A percentile compares a stretch with the other conserved stretches of the same genome.
These are phyloP conservation scores for Colletotrichum sp. DNA, from an alignment of 2,329 filamentous ascomycete species.

Conservation along the genomic window DNA sequence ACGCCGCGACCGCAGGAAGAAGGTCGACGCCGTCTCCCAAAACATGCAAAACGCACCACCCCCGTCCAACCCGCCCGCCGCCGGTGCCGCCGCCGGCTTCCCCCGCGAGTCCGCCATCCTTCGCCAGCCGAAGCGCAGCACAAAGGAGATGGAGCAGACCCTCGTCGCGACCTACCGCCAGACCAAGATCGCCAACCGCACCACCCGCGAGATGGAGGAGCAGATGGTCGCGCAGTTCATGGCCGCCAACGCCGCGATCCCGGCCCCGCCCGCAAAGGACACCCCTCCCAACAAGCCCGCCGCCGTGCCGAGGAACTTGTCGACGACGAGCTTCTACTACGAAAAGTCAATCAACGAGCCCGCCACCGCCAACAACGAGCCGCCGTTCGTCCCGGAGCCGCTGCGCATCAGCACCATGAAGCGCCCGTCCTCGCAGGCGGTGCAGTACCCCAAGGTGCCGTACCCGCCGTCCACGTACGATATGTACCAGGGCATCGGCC, in stretches of 20 bases:
- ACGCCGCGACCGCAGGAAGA: slow-evolving; percentile 3
- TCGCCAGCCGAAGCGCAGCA: neutral
- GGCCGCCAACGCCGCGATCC: neutral
- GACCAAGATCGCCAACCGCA: slow-evolving; percentile 7
- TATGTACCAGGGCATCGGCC: slow-evolving; percentile 5
- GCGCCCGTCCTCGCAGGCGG: neutral
- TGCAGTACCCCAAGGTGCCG: neutral
- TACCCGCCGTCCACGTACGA: slow-evolving; percentile 11
- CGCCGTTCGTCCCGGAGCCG: neutral
- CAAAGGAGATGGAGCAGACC: slow-evolving; percentile 1
- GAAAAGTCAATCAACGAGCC: slow-evolving; percentile 8
- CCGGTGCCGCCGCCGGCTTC: neutral
- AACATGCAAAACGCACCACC: slow-evolving; percentile 7
- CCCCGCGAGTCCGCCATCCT: neutral
- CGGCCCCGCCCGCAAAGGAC: neutral
- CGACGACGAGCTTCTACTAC: slow-evolving; percentile 9
- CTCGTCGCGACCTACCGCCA: slow-evolving; percentile 6
- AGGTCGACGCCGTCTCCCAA: neutral
- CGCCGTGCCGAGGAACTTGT: neutral
- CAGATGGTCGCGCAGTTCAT: slow-evolving; percentile 11
- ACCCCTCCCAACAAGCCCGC: fast-evolving
- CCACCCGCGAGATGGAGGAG: slow-evolving; percentile 13
- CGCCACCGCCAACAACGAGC: neutral
- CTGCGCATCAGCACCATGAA: neutral
- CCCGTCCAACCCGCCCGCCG: neutral